Evolutionary conservation across 352 stramenopile genomes (phyloP), one percentile per base, ranked within the genome.

Genomic region (Globisporangium irregulare): DNA sequence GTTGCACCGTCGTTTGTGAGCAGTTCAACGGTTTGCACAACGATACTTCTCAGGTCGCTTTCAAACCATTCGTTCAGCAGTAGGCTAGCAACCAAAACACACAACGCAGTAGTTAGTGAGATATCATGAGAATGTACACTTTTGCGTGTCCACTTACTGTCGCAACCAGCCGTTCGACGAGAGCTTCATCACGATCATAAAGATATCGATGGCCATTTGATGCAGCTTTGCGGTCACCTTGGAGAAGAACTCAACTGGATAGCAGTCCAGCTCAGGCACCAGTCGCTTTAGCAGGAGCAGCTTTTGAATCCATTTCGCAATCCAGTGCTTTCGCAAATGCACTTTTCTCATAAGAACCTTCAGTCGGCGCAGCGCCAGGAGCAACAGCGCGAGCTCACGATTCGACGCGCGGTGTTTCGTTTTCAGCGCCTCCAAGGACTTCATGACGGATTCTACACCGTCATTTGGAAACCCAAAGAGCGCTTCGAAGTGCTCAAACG

Each of bases 251-350:
- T 74, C 68, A 2, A 67, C 59, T 15, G 78, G 73, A 20, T 64
- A 86, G 22, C 57, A 80, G 51, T 92, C 83, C 24, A 92, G 53
- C 57, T 88, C 83, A 0, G 83, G 78, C 3, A 88, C 18, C 10
- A 81, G 53, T 4, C 78, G 76, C 38, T 76, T 61, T 3, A 90
- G 25, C 0, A 70, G 57, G 12, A 72, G 36, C 14, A 90, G 62
- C 1, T 61, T 56, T 7, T 27, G 15, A n/a, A 82, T 67, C 38
- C 79, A 27, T 3, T 36, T 55, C 2, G 3, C 18, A 15, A 77
- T 81, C 20, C 66, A 76, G 3, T 46, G 58, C n/a, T 62, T 61
- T 1, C 54, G 36, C 27, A 87, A 3, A 8, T 70, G 68, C 41
- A 81, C 70, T 8, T 27, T 58, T 3, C 12, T 29, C 4, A 69